Percentiles rank a stretch among this genome's conserved stretches.
Conservation (phyloP, 768 basidiomycete species). For the Pleurotus sapidus region DNA sequence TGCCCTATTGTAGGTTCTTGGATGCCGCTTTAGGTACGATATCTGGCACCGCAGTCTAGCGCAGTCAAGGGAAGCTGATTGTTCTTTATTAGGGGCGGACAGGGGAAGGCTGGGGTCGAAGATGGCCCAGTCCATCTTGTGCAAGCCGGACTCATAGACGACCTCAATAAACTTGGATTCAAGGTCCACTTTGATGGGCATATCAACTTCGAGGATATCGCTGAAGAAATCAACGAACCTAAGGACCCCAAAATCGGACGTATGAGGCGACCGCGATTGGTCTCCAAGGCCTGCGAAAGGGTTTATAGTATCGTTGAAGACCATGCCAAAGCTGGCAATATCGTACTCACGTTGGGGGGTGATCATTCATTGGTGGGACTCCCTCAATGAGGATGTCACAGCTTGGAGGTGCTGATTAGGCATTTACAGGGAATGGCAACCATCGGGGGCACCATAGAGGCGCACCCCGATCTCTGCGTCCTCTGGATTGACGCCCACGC, state of each 20-base stretch:
- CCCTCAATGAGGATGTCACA: neutral
- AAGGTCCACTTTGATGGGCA: conserved; percentile 65
- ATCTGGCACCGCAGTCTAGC: neutral
- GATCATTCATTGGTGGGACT: conserved; percentile 66
- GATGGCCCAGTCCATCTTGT: conserved; percentile 67
- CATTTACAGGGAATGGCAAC: conserved; percentile 57
- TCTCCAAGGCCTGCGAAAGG: conserved; percentile 58
- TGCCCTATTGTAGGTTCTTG: neutral
- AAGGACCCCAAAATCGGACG: conserved; percentile 59
- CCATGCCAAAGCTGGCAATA: conserved; percentile 56
- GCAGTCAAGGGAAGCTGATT: neutral
- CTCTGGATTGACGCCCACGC: conserved; percentile 83
- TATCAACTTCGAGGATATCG: conserved; percentile 48
- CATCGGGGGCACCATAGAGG: conserved; percentile 62
- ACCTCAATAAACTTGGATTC: conserved; percentile 64
- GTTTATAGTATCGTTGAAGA: conserved; percentile 53
- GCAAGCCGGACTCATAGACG: conserved; percentile 57
- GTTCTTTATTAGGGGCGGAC: conserved; percentile 1
- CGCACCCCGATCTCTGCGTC: conserved; percentile 57
- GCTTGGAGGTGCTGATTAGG: neutral
- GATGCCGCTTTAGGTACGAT: conserved; percentile 4
- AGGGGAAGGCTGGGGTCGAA: conserved; percentile 53
- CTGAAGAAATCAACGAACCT: conserved; percentile 33
- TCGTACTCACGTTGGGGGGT: conserved; percentile 72
- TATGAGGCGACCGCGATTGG: conserved; percentile 67